Evolutionary conservation across 1,139 yeast species (phyloP).

Genomic region (Debaryomyces subglobosus): DNA sequence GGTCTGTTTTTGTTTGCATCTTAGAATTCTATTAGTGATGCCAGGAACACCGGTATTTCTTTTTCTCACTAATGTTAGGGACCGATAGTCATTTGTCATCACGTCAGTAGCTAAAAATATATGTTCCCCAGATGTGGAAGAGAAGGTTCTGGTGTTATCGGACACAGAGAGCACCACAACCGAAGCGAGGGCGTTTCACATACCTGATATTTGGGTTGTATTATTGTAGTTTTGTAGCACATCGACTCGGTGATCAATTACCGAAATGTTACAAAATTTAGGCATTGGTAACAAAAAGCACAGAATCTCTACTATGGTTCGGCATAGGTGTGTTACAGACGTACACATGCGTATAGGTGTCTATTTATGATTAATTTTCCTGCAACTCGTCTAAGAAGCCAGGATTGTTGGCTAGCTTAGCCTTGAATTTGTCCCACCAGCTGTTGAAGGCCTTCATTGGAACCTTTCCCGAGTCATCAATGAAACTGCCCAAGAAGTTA

Average conservation of each 20-base stretch:
- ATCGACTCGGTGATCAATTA: not conserved
- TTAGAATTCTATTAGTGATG: not conserved
- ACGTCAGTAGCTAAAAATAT: not conserved
- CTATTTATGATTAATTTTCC: not conserved
- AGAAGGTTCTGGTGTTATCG: not conserved
- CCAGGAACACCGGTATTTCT: not conserved
- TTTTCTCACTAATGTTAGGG: not conserved
- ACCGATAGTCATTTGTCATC: not conserved
- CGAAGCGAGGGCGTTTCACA: not conserved
- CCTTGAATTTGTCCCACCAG: conserved; percentile 94
- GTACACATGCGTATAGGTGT: not conserved
- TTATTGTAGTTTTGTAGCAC: not conserved
- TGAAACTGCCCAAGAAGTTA: conserved; percentile 83
- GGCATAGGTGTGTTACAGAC: not conserved
- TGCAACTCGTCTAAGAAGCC: conserved; percentile 61
- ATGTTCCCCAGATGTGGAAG: not conserved
- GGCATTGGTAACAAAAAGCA: not conserved
- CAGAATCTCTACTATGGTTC: not conserved
- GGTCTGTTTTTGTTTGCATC: not conserved
- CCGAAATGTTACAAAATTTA: not conserved
- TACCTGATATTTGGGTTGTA: not conserved
- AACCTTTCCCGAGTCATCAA: conserved; percentile 76
- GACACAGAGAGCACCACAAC: not conserved
- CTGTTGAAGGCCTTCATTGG: conserved; percentile 87
- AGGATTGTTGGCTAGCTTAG: conserved; percentile 77